Percentiles rank a stretch among this genome's conserved stretches.
phyloP scores from a whole-genome alignment of 2,329 filamentous ascomycete species.

The Didymella exigua region DNA sequence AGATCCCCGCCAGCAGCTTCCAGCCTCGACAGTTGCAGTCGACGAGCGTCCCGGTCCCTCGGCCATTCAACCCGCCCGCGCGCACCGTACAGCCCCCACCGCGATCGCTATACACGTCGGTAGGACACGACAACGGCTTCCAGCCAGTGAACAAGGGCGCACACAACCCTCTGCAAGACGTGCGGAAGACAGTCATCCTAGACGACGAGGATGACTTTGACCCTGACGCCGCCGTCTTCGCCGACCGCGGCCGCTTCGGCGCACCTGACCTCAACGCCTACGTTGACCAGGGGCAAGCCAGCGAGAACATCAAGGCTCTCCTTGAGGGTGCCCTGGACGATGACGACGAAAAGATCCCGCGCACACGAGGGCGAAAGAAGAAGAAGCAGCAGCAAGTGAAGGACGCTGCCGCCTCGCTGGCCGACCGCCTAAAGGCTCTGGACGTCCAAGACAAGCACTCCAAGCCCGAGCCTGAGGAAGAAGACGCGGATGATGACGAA shows the following conservation, averaged over 20 bases:
- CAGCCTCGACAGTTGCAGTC: conserved; percentile 34
- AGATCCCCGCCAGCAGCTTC: conserved; percentile 45
- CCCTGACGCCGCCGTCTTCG: conserved; percentile 53
- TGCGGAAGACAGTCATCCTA: conserved; percentile 50
- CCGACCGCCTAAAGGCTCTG: conserved; percentile 52
- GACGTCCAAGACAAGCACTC: conserved; percentile 57
- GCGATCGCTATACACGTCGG: conserved; percentile 60
- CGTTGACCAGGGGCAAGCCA: conserved; percentile 73
- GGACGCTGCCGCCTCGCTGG: conserved; percentile 47
- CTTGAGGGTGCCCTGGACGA: conserved; percentile 81
- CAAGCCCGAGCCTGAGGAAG: conserved; percentile 49
- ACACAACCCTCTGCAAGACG: conserved; percentile 36
- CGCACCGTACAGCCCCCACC: conserved; percentile 57
- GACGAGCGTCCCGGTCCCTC: conserved; percentile 52
- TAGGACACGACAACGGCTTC: conserved; percentile 49
- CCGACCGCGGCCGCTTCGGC: conserved; percentile 57
- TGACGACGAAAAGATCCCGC: conserved; percentile 63
- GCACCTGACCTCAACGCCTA: conserved; percentile 64
- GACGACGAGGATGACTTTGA: conserved; percentile 55
- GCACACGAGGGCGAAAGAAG: conserved; percentile 53
- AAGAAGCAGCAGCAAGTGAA: conserved; percentile 45
- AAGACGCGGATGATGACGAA: conserved; percentile 54
- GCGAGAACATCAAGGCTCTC: conserved; percentile 79
- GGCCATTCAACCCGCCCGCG: conserved; percentile 54
- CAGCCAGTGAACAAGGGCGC: conserved; percentile 45